Evolutionary conservation across 1,284 basidiomycete genomes (phyloP).

Genomic region (Porogramme epimiltina): DNA sequence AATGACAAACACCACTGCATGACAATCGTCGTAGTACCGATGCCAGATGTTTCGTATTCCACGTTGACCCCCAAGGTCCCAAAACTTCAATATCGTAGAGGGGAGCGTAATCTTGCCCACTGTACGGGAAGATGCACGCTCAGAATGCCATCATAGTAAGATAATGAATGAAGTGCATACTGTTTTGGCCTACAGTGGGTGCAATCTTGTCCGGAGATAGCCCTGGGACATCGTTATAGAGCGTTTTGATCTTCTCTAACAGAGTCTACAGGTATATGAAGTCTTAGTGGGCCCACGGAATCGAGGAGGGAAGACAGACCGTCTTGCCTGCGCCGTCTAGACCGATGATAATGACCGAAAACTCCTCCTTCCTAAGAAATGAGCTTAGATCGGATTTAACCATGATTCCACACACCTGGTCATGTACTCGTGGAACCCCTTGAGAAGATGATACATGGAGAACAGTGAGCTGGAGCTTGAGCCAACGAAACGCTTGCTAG

Average conservation of each 20-base stretch:
- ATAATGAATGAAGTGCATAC: slow-evolving; percentile 44
- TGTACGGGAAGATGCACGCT: too few species aligned
- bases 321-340: slow-evolving; percentile 91
- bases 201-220: slow-evolving; percentile 88
- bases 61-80: slow-evolving; percentile 90
- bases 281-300: background rate
- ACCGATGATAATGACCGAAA: slow-evolving; percentile 91
- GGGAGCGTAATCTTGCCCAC: slow-evolving; percentile 91
- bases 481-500: too few species aligned
- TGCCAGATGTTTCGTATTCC: slow-evolving; percentile 93
- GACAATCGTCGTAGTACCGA: slow-evolving; percentile 92
- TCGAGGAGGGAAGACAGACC: slow-evolving; percentile 46
- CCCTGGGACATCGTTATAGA: slow-evolving; percentile 85
- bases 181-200: slow-evolving; percentile 94
- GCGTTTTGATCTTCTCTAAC: slow-evolving; percentile 89
- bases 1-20: slow-evolving; percentile 90
- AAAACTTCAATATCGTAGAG: slow-evolving; percentile 91
- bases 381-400: too few species aligned
- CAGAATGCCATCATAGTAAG: background rate
- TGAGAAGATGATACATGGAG: slow-evolving; percentile 87
- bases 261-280: slow-evolving; percentile 60
- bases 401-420: slow-evolving; percentile 62
- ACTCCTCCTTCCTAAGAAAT: slow-evolving; percentile 80
- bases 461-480: too few species aligned
- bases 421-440: slow-evolving; percentile 86